Evolutionary conservation across 768 basidiomycete species (phyloP).

Genomic region (Epithele typhae): DNA sequence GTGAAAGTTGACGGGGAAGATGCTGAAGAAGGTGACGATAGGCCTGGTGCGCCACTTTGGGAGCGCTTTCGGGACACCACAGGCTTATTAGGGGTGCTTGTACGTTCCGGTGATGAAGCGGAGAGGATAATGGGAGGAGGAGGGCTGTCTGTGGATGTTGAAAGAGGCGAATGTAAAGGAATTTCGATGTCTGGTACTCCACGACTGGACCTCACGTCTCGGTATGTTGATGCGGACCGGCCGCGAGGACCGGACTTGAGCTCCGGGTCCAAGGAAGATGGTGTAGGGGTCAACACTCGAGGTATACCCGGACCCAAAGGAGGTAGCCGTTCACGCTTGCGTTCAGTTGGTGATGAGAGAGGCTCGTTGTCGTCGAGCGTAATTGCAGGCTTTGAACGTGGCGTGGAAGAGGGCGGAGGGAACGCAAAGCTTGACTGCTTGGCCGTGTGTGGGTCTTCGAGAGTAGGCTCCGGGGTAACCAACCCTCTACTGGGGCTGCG

Average conservation of each 20-base stretch:
- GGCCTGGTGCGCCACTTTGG: conserved; percentile 35
- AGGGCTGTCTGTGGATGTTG: conserved; percentile 16
- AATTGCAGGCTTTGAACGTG: conserved; percentile 28
- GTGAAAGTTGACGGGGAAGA: conserved; percentile 25
- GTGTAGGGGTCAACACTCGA: conserved; percentile 5
- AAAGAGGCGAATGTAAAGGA: conserved; percentile 24
- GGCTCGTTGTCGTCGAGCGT: conserved; percentile 22
- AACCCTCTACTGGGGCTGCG: conserved; percentile 29
- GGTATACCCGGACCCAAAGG: conserved; percentile 25
- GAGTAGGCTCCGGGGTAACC: conserved; percentile 25
- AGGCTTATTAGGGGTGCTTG: conserved; percentile 24
- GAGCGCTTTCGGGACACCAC: conserved; percentile 38
- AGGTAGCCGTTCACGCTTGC: conserved; percentile 18
- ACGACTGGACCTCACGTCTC: conserved; percentile 27
- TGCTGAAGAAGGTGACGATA: conserved; percentile 27
- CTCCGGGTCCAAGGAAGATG: neutral
- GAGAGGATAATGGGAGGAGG: conserved; percentile 24
- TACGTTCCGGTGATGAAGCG: conserved; percentile 23
- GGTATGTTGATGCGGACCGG: conserved; percentile 18
- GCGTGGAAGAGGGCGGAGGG: conserved; percentile 35
- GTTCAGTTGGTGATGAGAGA: conserved; percentile 13
- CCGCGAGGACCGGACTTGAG: neutral
- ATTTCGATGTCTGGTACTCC: conserved; percentile 38
- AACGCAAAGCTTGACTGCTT: conserved; percentile 52
- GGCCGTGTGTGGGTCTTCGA: conserved; percentile 39